A percentile compares a stretch with the other conserved stretches of the same genome.
Conservation (phyloP, 805 yeast species). For the Myxozyma nipponensis region DNA sequence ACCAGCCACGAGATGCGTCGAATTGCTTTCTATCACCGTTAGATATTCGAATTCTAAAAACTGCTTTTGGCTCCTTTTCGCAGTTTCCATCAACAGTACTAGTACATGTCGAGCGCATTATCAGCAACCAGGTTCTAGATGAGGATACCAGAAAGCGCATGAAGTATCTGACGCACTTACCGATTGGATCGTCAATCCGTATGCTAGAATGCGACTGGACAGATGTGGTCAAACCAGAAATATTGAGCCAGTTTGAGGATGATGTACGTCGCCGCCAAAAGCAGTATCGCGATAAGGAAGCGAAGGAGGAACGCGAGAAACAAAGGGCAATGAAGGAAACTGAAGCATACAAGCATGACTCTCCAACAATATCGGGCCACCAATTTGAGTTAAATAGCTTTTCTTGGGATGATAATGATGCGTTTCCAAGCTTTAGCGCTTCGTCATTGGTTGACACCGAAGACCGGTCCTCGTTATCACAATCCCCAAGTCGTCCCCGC, state of each 20-base stretch:
- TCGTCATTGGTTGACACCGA: slow-evolving; percentile 18
- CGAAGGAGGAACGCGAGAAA: slow-evolving; percentile 58
- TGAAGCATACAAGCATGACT: slow-evolving; percentile 34
- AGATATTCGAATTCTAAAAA: slow-evolving; percentile 69
- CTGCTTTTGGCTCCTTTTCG: slow-evolving; percentile 58
- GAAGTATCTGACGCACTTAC: slow-evolving; percentile 77
- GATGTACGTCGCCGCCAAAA: slow-evolving; percentile 59
- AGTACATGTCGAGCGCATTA: slow-evolving; percentile 65
- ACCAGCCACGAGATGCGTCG: slow-evolving; percentile 70
- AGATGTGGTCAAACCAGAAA: slow-evolving; percentile 42
- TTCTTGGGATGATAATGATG: neutral
- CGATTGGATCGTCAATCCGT: slow-evolving; percentile 79
- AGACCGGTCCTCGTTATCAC: slow-evolving; percentile 32
- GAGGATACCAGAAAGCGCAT: slow-evolving; percentile 56
- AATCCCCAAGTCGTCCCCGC: neutral
- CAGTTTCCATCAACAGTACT: slow-evolving; percentile 64
- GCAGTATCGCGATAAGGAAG: slow-evolving; percentile 47
- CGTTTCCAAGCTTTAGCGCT: neutral
- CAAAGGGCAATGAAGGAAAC: slow-evolving; percentile 58
- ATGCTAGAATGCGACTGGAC: slow-evolving; percentile 85
- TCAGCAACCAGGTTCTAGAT: slow-evolving; percentile 59
- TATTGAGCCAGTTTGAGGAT: slow-evolving; percentile 46
- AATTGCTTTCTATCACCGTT: slow-evolving; percentile 69
- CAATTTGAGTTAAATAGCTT: neutral
- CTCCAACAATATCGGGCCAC: neutral